Conservation (phyloP, 2,329 filamentous ascomycete species). For the Neofusicoccum cordaticola region DNA sequence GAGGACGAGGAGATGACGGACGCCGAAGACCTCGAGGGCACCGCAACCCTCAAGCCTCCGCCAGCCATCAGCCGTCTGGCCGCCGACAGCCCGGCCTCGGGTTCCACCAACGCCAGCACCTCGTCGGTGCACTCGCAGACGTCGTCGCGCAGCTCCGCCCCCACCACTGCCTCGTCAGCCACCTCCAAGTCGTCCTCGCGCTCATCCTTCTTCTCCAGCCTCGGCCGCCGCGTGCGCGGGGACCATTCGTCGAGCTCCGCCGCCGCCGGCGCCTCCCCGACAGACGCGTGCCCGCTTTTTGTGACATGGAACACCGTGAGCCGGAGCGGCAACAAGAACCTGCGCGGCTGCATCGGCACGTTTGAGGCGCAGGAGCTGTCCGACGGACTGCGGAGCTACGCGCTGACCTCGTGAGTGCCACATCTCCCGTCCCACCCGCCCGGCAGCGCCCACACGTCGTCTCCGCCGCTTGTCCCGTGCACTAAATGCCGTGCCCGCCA, state of each 20-base stretch:
- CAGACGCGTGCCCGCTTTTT: constrained; percentile 70
- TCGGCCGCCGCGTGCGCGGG: constrained; percentile 26
- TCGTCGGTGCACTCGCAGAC: constrained; percentile 36
- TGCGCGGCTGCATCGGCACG: constrained; percentile 95
- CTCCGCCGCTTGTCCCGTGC: neutral
- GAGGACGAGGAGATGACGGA: constrained; percentile 32
- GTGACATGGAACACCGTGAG: constrained; percentile 88
- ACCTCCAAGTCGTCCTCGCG: constrained; percentile 35
- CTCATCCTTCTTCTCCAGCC: constrained; percentile 35
- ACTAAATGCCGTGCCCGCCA: neutral
- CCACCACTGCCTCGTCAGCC: constrained; percentile 45
- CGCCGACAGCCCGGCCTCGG: constrained; percentile 41
- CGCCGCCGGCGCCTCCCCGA: constrained; percentile 32
- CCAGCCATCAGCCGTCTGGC: constrained; percentile 47
- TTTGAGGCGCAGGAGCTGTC: constrained; percentile 76
- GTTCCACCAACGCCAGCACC: constrained; percentile 45
- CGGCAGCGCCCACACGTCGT: neutral
- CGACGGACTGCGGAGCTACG: constrained; percentile 73
- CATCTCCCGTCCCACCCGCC: neutral
- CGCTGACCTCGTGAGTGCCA: constrained; percentile 66
- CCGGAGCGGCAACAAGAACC: constrained; percentile 58
- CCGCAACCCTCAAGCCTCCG: constrained; percentile 30
- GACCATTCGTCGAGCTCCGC: constrained; percentile 30
- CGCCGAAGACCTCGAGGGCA: constrained; percentile 20
- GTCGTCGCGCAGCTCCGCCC: constrained; percentile 30